A percentile compares a stretch with the other conserved stretches of the same genome.
phyloP scores from a whole-genome alignment of 2,329 filamentous ascomycete genomes.

The Fusarium sp. region DNA sequence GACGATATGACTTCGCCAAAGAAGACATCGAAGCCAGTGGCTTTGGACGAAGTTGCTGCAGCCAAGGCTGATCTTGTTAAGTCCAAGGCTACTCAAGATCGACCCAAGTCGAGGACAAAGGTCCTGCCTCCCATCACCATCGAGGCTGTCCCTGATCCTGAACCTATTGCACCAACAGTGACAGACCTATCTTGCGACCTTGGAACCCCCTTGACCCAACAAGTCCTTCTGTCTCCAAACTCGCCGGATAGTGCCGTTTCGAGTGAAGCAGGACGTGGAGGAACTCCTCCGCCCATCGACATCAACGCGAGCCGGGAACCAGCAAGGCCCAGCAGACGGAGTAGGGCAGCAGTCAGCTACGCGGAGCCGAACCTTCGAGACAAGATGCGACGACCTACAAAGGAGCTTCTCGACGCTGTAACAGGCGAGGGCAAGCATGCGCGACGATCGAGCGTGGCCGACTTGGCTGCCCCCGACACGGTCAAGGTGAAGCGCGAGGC shows the following conservation, averaged over 20 bases:
- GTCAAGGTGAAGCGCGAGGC: slow-evolving; percentile 51
- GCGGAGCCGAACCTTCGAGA: slow-evolving; percentile 84
- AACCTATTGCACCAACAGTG: slow-evolving; percentile 32
- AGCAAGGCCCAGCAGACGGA: slow-evolving; percentile 74
- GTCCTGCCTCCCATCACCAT: slow-evolving; percentile 34
- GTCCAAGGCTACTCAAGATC: slow-evolving; percentile 44
- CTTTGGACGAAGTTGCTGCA: slow-evolving; percentile 53
- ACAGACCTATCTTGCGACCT: slow-evolving; percentile 34
- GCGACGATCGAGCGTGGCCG: slow-evolving; percentile 55
- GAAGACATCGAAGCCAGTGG: slow-evolving; percentile 56
- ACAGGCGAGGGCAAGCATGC: slow-evolving; percentile 70
- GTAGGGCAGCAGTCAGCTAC: slow-evolving; percentile 79
- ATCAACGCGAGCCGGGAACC: slow-evolving; percentile 68
- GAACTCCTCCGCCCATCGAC: slow-evolving; percentile 71
- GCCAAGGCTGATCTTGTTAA: slow-evolving; percentile 54
- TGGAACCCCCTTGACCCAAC: slow-evolving; percentile 51
- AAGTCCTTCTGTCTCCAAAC: slow-evolving; percentile 58
- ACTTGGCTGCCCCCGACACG: slow-evolving; percentile 43
- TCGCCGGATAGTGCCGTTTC: slow-evolving; percentile 61
- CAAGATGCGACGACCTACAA: slow-evolving; percentile 86
- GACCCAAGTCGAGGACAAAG: slow-evolving; percentile 47
- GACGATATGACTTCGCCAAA: slow-evolving; percentile 70
- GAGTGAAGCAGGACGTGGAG: slow-evolving; percentile 54
- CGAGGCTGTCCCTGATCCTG: slow-evolving; percentile 31
- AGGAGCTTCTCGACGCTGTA: slow-evolving; percentile 81